These are phyloP conservation scores for Chlorella variabilis DNA, from an alignment of 163 green algal genomes.

Conservation along the genomic window DNA sequence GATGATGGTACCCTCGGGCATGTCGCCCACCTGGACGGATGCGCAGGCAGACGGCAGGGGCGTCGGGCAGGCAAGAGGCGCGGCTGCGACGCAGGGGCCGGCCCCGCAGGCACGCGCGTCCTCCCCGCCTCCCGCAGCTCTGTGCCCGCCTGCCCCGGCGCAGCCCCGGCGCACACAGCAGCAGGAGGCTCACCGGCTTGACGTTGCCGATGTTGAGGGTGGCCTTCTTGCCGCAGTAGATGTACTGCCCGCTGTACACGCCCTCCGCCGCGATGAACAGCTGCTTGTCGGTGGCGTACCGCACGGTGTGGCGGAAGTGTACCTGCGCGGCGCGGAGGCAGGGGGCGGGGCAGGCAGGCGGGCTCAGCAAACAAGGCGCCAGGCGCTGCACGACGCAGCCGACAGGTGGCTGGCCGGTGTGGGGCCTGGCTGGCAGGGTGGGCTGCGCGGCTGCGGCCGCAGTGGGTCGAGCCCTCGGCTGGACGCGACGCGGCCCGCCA, in stretches of 20 bases:
- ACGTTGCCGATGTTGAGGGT: slow-evolving; percentile 97
- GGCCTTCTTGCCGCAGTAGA: slow-evolving; percentile 98
- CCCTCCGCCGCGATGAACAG: slow-evolving; percentile 97
- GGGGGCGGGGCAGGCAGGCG: neutral
- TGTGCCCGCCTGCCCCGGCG: too few species aligned
- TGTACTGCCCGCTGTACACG: slow-evolving; percentile 93
- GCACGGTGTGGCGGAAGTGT: slow-evolving; percentile 92
- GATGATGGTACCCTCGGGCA: slow-evolving; percentile 99
- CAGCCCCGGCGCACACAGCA: too few species aligned
- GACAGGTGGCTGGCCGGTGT: too few species aligned
- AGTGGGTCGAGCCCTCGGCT: too few species aligned
- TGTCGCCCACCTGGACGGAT: slow-evolving; percentile 76
- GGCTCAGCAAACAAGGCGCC: too few species aligned
- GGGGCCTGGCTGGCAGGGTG: too few species aligned
- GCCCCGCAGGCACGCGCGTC: too few species aligned
- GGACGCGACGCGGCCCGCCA: too few species aligned
- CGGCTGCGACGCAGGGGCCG: too few species aligned
- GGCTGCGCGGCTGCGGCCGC: too few species aligned
- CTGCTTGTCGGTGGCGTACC: slow-evolving; percentile 96
- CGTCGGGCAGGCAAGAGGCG: neutral
- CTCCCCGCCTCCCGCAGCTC: too few species aligned
- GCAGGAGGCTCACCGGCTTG: slow-evolving; percentile 80
- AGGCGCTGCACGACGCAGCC: too few species aligned
- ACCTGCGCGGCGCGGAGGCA: slow-evolving; percentile 64
- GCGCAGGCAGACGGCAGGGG: neutral